Percentiles rank a stretch among this genome's conserved stretches.
These are phyloP conservation scores for Picochlorum sp. DNA, from an alignment of 139 green algal genomes.

Conservation along the genomic window DNA sequence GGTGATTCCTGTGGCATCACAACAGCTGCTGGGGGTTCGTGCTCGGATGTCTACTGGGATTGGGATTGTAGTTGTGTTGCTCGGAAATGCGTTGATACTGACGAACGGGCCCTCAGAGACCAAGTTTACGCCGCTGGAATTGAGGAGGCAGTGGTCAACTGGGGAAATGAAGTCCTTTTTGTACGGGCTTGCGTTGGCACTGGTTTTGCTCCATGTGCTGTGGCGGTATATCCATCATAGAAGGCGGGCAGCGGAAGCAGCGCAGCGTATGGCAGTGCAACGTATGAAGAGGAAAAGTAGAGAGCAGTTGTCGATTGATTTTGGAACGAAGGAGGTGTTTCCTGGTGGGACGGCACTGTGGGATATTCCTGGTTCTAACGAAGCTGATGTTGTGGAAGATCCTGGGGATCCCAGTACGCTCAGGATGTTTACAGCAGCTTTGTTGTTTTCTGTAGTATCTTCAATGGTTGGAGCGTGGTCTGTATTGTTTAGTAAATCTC, in stretches of 20 bases:
- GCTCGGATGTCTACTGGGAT: conserved; percentile 9
- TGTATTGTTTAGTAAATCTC: conserved; percentile 35
- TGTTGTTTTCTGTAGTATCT: conserved; percentile 37
- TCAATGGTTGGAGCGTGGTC: conserved; percentile 35
- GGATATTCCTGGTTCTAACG: conserved; percentile 1
- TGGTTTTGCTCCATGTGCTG: conserved; percentile 17
- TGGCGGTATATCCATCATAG: conserved; percentile 4
- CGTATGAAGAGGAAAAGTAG: background rate
- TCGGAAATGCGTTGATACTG: conserved; percentile 36
- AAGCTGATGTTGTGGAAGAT: conserved; percentile 5
- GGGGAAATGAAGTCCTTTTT: conserved; percentile 29
- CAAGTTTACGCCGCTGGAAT: conserved; percentile 24
- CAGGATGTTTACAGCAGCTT: conserved; percentile 18
- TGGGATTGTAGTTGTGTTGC: conserved; percentile 27
- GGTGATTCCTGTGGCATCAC: conserved; percentile 31
- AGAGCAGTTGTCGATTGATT: background rate
- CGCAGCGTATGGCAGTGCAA: background rate
- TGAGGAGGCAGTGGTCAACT: conserved; percentile 26
- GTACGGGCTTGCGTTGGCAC: conserved; percentile 11
- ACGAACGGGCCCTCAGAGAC: conserved; percentile 25
- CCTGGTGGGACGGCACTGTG: background rate
- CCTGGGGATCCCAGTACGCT: background rate
- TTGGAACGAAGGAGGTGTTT: background rate
- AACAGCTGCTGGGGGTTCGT: conserved; percentile 24
- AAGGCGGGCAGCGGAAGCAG: background rate